These are phyloP conservation scores for Hirsutella minnesotensis DNA, from an alignment of 2,329 filamentous ascomycete species.

Conservation along the genomic window DNA sequence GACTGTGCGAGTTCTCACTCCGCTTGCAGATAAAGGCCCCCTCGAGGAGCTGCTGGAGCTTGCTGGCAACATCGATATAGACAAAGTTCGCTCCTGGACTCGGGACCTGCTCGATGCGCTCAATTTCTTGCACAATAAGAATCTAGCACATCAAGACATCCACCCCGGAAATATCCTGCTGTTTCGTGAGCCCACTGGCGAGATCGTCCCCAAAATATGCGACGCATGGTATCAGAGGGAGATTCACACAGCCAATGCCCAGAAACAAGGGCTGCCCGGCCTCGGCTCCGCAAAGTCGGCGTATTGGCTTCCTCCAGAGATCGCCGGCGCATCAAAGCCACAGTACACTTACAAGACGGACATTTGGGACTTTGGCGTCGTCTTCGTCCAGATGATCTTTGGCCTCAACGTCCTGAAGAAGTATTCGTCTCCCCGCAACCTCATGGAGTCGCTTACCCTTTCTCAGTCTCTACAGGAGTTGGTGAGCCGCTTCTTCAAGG, in stretches of 20 bases:
- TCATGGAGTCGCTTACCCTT: slow-evolving; percentile 60
- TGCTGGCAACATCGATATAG: slow-evolving; percentile 59
- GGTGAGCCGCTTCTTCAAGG: slow-evolving; percentile 71
- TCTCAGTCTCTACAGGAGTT: slow-evolving; percentile 71
- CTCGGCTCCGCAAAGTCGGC: slow-evolving; percentile 57
- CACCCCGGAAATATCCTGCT: slow-evolving; percentile 72
- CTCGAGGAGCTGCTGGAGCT: slow-evolving; percentile 73
- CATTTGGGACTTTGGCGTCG: slow-evolving; percentile 87
- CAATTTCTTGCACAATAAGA: slow-evolving; percentile 75
- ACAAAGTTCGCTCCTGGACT: slow-evolving; percentile 79
- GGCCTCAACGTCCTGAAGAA: slow-evolving; percentile 65
- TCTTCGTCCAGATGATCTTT: slow-evolving; percentile 90
- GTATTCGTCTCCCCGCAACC: slow-evolving; percentile 65
- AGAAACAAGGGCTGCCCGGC: slow-evolving; percentile 39
- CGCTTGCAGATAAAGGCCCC: slow-evolving; percentile 71
- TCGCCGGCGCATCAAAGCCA: slow-evolving; percentile 48
- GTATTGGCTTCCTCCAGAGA: slow-evolving; percentile 75
- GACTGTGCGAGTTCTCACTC: slow-evolving; percentile 64
- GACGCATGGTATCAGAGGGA: slow-evolving; percentile 62
- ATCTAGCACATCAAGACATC: slow-evolving; percentile 72
- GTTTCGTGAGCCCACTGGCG: slow-evolving; percentile 55
- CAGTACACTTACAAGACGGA: slow-evolving; percentile 71
- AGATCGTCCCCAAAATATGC: slow-evolving; percentile 61
- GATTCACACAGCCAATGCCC: slow-evolving; percentile 47
- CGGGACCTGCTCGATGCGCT: slow-evolving; percentile 81